These are phyloP conservation scores for Immersiporthe knoxdaviesiana DNA, from an alignment of 2,329 filamentous ascomycete genomes.

Conservation along the genomic window DNA sequence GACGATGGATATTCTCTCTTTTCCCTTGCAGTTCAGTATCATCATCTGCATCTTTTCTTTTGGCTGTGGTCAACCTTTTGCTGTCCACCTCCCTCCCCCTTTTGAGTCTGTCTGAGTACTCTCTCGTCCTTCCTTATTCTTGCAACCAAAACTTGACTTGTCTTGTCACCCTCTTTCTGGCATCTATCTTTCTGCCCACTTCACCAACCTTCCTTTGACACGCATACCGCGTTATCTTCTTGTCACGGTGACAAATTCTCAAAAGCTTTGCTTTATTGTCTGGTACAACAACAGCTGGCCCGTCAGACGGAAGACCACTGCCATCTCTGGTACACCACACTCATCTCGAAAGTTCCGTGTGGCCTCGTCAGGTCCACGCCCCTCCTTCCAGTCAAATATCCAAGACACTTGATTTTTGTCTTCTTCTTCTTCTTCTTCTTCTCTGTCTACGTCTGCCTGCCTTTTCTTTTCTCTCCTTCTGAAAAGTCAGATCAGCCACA, in stretches of 20 bases:
- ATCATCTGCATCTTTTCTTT: conserved; percentile 11
- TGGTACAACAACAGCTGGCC: conserved; percentile 28
- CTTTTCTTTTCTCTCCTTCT: not conserved
- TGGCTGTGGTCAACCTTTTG: conserved; percentile 3
- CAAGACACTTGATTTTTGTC: not conserved
- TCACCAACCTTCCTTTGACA: conserved; percentile 25
- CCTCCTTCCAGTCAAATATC: not conserved
- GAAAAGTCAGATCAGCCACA: not conserved
- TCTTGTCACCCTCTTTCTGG: conserved; percentile 22
- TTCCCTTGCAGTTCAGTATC: not conserved
- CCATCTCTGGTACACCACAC: conserved; percentile 25
- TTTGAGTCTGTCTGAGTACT: conserved; percentile 20
- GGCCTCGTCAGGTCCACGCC: not conserved
- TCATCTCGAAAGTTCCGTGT: not conserved
- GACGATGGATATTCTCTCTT: not conserved
- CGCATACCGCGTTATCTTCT: conserved; percentile 27
- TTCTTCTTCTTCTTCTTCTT: not conserved
- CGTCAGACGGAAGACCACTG: conserved; percentile 15
- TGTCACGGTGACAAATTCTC: conserved; percentile 24
- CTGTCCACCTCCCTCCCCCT: not conserved
- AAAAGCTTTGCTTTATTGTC: conserved; percentile 30
- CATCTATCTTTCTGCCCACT: conserved; percentile 24
- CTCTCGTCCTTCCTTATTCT: conserved; percentile 38
- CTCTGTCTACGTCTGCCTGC: not conserved
- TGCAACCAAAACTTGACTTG: no score